Evolutionary conservation across 202 grass and related monocot species (phyloP).

Genomic region (Setaria viridis): DNA sequence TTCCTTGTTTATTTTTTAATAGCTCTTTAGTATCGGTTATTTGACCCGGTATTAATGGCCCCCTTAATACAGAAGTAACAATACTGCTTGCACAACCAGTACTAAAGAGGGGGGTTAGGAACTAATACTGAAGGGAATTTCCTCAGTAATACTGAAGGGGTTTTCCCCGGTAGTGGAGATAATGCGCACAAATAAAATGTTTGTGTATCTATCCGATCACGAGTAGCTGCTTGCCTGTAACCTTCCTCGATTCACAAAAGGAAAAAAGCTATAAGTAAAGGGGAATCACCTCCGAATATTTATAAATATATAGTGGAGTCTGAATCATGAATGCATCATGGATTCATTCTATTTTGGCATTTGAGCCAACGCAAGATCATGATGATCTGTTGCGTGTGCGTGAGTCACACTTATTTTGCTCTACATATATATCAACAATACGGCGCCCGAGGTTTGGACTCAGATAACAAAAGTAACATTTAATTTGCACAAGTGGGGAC

Average conservation of each 20-base stretch:
- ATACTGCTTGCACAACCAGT: too few species aligned
- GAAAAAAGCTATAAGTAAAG: background rate
- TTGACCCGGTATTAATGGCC: too few species aligned
- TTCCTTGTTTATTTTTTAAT: too few species aligned
- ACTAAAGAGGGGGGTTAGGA: too few species aligned
- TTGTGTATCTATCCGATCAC: background rate
- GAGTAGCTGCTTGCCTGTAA: background rate
- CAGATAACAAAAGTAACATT: background rate
- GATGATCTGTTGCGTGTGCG: too few species aligned
- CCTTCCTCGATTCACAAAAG: background rate
- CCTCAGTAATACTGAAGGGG: too few species aligned
- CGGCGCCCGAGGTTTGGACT: background rate
- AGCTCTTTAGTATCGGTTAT: too few species aligned
- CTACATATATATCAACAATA: background rate
- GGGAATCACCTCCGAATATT: background rate
- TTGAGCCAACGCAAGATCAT: too few species aligned
- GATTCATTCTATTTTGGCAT: background rate
- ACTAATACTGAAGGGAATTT: too few species aligned
- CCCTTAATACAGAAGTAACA: too few species aligned
- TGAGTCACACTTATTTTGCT: background rate
- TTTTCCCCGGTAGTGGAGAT: too few species aligned
- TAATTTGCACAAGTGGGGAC: background rate
- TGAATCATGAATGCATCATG: background rate
- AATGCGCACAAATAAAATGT: background rate
- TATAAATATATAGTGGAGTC: background rate